Conservation (phyloP, 1,139 yeast species). For the Yamadazyma pseudoaaseri region DNA sequence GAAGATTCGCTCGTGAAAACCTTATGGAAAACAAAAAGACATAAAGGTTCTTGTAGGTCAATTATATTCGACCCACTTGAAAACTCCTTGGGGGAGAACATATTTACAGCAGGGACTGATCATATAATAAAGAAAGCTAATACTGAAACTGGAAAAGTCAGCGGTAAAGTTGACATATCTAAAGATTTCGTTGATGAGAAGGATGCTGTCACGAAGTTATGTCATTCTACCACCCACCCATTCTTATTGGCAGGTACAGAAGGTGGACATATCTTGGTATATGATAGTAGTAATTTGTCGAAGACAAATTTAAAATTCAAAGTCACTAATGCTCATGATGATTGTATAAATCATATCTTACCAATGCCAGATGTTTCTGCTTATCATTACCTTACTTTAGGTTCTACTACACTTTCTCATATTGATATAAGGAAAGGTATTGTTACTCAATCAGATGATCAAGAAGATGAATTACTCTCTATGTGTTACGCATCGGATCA, state of each 20-base stretch:
- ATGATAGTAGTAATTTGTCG: slow-evolving; percentile 53
- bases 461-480: slow-evolving; percentile 85
- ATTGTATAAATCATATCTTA: slow-evolving; percentile 72
- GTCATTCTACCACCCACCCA: slow-evolving; percentile 63
- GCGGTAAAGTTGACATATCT: slow-evolving; percentile 44
- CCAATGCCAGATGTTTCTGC: slow-evolving; percentile 66
- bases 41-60: slow-evolving; percentile 84
- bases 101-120: slow-evolving; percentile 80
- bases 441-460: slow-evolving; percentile 72
- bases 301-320: slow-evolving; percentile 37
- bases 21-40: slow-evolving; percentile 87
- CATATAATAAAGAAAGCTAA: slow-evolving; percentile 73
- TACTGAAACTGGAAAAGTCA: slow-evolving; percentile 73
- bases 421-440: slow-evolving; percentile 77
- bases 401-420: slow-evolving; percentile 78
- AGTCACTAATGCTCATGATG: slow-evolving; percentile 62
- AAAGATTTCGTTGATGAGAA: slow-evolving; percentile 24
- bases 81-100: slow-evolving; percentile 45
- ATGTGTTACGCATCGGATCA: slow-evolving; percentile 62
- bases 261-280: slow-evolving; percentile 61
- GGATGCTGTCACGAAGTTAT: slow-evolving; percentile 57
- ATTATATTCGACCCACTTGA: slow-evolving; percentile 60
- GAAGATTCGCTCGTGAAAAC: slow-evolving; percentile 33
- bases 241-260: slow-evolving; percentile 79
- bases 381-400: slow-evolving; percentile 80